phyloP scores from a whole-genome alignment of 2,329 filamentous ascomycete genomes.

The Keithomyces neogunnii region DNA sequence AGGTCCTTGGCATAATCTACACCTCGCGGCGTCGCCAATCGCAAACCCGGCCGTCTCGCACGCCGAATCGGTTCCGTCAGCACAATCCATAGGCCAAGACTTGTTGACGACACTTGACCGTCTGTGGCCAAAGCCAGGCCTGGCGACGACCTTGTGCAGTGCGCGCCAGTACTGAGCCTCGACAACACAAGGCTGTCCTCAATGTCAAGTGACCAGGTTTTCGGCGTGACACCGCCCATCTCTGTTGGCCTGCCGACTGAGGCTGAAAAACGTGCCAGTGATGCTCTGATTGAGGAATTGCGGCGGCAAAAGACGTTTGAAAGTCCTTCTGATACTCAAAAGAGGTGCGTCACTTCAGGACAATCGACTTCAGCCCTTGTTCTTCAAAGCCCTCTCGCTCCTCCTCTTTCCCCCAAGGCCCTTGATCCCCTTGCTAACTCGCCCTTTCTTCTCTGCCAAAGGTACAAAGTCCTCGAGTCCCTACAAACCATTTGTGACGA shows the following conservation, averaged over 20 bases:
- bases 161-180: neutral
- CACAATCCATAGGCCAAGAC: neutral
- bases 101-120: neutral
- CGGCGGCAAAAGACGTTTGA: slow-evolving; percentile 91
- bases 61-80: neutral
- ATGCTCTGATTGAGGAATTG: slow-evolving; percentile 73
- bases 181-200: neutral
- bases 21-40: neutral
- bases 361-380: neutral
- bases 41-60: neutral
- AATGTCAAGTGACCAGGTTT: slow-evolving; percentile 31
- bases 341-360: slow-evolving; percentile 46
- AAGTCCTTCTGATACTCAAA: slow-evolving; percentile 69
- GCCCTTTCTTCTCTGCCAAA: slow-evolving; percentile 22
- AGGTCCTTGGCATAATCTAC: neutral
- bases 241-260: slow-evolving; percentile 69
- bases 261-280: slow-evolving; percentile 67
- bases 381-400: slow-evolving; percentile 4
- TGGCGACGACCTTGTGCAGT: neutral
- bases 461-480: slow-evolving; percentile 63
- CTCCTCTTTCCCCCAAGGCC: neutral
- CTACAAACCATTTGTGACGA: slow-evolving; percentile 75
- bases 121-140: neutral
- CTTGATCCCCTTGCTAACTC: neutral
- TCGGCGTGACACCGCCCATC: slow-evolving; percentile 76